Conservation (phyloP, 306 rosid species). For the Medicago arabica region DNA sequence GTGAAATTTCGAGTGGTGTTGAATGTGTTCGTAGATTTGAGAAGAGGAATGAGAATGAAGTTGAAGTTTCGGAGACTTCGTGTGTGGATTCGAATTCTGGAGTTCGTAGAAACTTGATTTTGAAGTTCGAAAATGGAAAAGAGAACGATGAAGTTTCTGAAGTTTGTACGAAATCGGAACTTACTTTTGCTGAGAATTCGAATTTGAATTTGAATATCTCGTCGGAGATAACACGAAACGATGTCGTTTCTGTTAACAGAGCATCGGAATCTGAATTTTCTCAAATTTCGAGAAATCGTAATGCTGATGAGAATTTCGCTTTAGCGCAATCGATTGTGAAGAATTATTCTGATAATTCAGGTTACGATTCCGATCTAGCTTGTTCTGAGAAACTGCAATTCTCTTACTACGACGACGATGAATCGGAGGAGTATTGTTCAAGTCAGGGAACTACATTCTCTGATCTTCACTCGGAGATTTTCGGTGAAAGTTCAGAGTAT, state of each 20-base stretch:
- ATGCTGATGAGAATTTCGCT: slow-evolving; percentile 35
- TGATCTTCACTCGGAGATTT: slow-evolving; percentile 60
- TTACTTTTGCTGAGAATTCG: slow-evolving; percentile 47
- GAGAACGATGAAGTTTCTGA: slow-evolving; percentile 55
- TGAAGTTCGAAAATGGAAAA: slow-evolving; percentile 50
- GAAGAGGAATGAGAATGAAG: slow-evolving; percentile 48
- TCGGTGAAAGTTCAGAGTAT: slow-evolving; percentile 62
- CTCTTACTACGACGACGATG: slow-evolving; percentile 59
- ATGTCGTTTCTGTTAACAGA: slow-evolving; percentile 53
- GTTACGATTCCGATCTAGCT: slow-evolving; percentile 63
- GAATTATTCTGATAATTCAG: slow-evolving; percentile 49
- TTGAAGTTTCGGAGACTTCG: slow-evolving; percentile 69
- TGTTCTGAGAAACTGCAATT: slow-evolving; percentile 68
- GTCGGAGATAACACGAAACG: slow-evolving; percentile 46
- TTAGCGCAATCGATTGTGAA: slow-evolving; percentile 60
- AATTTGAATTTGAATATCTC: slow-evolving; percentile 36
- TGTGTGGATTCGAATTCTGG: slow-evolving; percentile 84
- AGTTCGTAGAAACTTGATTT: slow-evolving; percentile 50
- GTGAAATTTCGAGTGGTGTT: slow-evolving; percentile 34
- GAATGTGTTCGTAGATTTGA: slow-evolving; percentile 33
- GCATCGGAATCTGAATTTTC: slow-evolving; percentile 59
- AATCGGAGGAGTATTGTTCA: slow-evolving; percentile 55
- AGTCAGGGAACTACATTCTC: slow-evolving; percentile 61
- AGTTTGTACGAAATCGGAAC: slow-evolving; percentile 45
- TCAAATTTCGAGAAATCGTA: slow-evolving; percentile 38